Evolutionary conservation across 2,329 filamentous ascomycete species (phyloP).

Genomic region (Alternaria ventricosa): DNA sequence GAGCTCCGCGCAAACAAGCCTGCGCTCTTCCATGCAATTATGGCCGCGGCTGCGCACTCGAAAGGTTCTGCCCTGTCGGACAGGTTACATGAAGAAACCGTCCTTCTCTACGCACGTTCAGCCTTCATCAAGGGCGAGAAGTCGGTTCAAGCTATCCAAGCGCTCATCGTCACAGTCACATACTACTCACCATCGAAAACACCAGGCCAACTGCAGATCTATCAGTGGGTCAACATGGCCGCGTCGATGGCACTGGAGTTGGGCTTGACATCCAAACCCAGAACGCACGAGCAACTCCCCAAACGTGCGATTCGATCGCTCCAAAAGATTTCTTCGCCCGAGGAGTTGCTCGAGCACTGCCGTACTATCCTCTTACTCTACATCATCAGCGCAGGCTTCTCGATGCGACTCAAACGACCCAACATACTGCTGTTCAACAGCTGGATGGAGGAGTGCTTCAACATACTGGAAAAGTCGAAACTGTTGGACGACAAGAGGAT

Average conservation of each 20-base stretch:
- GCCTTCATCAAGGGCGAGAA: slow-evolving; percentile 48
- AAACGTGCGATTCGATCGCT: slow-evolving; percentile 41
- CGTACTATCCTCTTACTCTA: slow-evolving; percentile 43
- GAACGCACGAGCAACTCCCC: slow-evolving; percentile 47
- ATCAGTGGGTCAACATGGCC: slow-evolving; percentile 45
- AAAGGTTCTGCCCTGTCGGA: slow-evolving; percentile 42
- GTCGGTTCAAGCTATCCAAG: slow-evolving; percentile 45
- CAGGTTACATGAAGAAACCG: slow-evolving; percentile 41
- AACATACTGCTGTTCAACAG: slow-evolving; percentile 45
- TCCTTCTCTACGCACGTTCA: slow-evolving; percentile 41
- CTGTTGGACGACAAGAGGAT: slow-evolving; percentile 38
- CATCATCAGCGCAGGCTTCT: slow-evolving; percentile 41
- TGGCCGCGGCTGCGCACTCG: slow-evolving; percentile 45
- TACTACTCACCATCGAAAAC: slow-evolving; percentile 45
- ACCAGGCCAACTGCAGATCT: slow-evolving; percentile 43
- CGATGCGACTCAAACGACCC: slow-evolving; percentile 43
- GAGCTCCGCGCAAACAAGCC: slow-evolving; percentile 41
- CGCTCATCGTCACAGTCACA: slow-evolving; percentile 42
- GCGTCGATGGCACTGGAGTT: slow-evolving; percentile 46
- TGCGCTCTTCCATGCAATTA: slow-evolving; percentile 45
- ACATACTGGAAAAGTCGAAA: slow-evolving; percentile 41
- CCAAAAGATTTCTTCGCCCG: slow-evolving; percentile 44
- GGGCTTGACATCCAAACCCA: slow-evolving; percentile 45
- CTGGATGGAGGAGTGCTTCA: slow-evolving; percentile 46
- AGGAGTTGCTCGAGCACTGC: slow-evolving; percentile 45